Conservation (phyloP, 1,139 yeast species). For the Yamadazyma conglobata region DNA sequence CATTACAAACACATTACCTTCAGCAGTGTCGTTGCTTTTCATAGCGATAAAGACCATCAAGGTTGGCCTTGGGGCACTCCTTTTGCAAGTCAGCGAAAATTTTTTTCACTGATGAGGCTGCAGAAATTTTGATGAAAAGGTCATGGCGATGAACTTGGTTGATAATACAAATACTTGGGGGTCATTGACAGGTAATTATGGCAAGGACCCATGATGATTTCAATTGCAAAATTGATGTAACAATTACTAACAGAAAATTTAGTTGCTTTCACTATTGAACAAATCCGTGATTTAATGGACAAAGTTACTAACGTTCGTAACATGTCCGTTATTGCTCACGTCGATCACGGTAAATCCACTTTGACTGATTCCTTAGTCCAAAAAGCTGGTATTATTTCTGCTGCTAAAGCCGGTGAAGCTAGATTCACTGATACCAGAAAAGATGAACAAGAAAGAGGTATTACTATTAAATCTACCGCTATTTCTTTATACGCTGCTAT, state of each 20-base stretch:
- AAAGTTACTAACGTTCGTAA: conserved; percentile 99
- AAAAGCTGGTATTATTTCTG: conserved; percentile 99
- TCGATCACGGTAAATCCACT: conserved; percentile 99
- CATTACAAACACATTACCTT: no score
- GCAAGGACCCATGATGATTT: neutral
- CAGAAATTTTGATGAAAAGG: neutral
- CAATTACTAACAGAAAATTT: conserved; percentile 12
- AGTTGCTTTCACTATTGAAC: conserved; percentile 81
- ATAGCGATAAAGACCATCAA: no score
- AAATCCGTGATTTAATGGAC: conserved; percentile 99
- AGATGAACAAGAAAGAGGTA: conserved; percentile 99
- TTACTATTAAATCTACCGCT: conserved; percentile 98
- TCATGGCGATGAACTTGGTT: neutral
- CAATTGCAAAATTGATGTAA: no score
- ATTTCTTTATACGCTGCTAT: conserved; percentile 92
- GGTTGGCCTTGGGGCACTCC: no score
- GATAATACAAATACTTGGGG: neutral
- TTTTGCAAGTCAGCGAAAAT: conserved; percentile 3
- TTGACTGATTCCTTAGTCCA: conserved; percentile 98
- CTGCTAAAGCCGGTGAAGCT: conserved; percentile 99
- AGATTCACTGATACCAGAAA: conserved; percentile 99
- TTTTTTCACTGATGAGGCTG: conserved; percentile 3
- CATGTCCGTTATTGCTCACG: conserved; percentile 99
- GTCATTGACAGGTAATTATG: neutral
- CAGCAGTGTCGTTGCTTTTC: no score